Conservation (phyloP, 768 basidiomycete species). For the Mycena vitilis region DNA sequence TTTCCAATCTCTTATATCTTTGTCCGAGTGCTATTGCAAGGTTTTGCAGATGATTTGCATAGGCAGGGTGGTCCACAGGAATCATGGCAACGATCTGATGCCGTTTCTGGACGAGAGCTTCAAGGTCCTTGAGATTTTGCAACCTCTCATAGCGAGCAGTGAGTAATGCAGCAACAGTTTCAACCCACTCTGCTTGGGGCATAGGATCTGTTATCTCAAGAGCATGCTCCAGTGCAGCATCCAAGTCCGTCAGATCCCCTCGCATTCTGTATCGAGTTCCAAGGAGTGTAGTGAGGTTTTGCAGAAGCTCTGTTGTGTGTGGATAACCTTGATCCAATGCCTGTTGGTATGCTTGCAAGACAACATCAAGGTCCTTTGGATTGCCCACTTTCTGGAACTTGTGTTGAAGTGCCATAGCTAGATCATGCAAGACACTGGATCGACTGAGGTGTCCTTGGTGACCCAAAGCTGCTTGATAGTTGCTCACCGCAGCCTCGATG, state of each 20-base stretch:
- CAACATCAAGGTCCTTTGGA: neutral
- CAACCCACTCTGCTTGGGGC: too few species aligned
- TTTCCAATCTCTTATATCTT: neutral
- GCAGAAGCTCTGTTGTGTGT: neutral
- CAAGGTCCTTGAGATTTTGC: too few species aligned
- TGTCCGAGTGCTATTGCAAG: neutral
- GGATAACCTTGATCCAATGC: neutral
- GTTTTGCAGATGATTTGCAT: neutral
- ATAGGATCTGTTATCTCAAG: too few species aligned
- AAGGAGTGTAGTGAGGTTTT: neutral
- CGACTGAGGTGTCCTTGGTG: neutral
- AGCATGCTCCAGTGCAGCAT: neutral
- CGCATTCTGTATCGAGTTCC: neutral
- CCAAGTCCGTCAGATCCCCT: conserved; percentile 2
- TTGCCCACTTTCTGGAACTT: neutral
- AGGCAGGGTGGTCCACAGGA: neutral
- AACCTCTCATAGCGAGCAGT: too few species aligned
- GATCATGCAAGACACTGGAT: neutral
- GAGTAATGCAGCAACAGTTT: too few species aligned
- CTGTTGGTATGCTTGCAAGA: neutral
- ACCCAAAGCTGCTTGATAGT: neutral
- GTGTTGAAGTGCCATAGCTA: neutral
- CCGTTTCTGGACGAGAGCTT: neutral
- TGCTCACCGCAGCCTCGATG: neutral
- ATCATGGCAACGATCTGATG: neutral